Base-by-base conservation (phyloP, 352 stramenopile genomes). In the Phytopythium mirpurense region DNA sequence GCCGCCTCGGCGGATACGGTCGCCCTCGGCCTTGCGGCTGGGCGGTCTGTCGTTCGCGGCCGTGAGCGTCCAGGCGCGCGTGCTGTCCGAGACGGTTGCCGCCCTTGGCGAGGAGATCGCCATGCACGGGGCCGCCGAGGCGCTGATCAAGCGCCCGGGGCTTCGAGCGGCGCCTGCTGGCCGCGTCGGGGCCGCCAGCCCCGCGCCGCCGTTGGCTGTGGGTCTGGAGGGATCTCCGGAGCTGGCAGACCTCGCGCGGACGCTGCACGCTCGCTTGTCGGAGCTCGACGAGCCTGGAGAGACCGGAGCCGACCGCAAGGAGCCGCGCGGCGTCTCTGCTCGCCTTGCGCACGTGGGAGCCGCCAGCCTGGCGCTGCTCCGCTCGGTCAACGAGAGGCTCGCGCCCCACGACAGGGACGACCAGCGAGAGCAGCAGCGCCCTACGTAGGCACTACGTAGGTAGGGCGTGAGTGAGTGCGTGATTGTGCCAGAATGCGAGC, bases 121-220 rank as follows among this genome's bases (percentile, higher is more conserved):
- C 18, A 55, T 86, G 27, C 62, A 80, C 40, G 60, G 66, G 1
- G 72, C 70, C 12, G 72, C 72, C 0, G 64, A 74, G 34, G 62
- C 63, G 23, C 41, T 88, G 21, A 80, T 80, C n/a, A 65, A 77
- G 46, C 67, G 66, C 5, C 70, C 68, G 27, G 66, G 60, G 2
- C 53, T 85, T 24, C 60, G 63, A 10, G 46, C 51, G 26, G 38
- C 18, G 10, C 37, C 50, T 3, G 15, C 3, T 16, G 47, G 34
- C 23, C 27, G 15, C 31, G 10, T 6, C 23, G 47, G 26, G 35
- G 40, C 37, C 18, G 54, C 16, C 34, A 51, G 1, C 34, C 27
- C 29, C 7, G n/a, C 9, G 11, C n/a, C 37, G 6, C 18, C 32
- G 19, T 41, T 21, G 32, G 47, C 12, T 56, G 42, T 21, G 19